phyloP scores from a whole-genome alignment of 2,329 filamentous ascomycete genomes.

The Podosphaera fusca region DNA sequence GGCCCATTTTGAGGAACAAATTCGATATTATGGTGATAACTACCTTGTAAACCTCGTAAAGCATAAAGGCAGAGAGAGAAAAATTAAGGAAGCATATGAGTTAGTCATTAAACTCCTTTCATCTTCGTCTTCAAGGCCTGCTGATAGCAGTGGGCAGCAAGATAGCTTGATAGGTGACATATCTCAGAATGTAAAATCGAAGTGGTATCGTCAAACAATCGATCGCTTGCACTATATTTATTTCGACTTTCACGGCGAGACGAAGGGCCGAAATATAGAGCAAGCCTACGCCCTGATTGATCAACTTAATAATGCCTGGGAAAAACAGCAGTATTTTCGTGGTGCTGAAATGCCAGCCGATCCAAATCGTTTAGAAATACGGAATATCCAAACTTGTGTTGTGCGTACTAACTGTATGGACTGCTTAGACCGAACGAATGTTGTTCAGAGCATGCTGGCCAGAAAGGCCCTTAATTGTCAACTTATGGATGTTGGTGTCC shows the following conservation, averaged over 20 bases:
- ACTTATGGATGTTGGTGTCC: slow-evolving; percentile 61
- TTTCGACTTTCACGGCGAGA: slow-evolving; percentile 97
- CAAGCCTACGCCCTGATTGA: slow-evolving; percentile 73
- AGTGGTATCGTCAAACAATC: slow-evolving; percentile 35
- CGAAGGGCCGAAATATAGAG: slow-evolving; percentile 84
- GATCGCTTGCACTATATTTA: slow-evolving; percentile 89
- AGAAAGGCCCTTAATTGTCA: slow-evolving; percentile 75
- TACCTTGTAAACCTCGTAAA: slow-evolving; percentile 96
- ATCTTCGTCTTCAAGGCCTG: slow-evolving; percentile 42
- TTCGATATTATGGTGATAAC: slow-evolving; percentile 82
- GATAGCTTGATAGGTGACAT: slow-evolving; percentile 53
- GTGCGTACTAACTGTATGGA: slow-evolving; percentile 99
- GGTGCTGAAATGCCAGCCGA: slow-evolving; percentile 65
- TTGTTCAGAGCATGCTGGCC: slow-evolving; percentile 91
- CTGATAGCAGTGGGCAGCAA: slow-evolving; percentile 35
- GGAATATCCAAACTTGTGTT: slow-evolving; percentile 64
- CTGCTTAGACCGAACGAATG: slow-evolving; percentile 90
- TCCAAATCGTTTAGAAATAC: slow-evolving; percentile 53
- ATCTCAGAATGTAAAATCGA: slow-evolving; percentile 52
- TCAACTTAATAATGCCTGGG: slow-evolving; percentile 51
- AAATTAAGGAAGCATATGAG: slow-evolving; percentile 85
- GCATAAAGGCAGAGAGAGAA: slow-evolving; percentile 73
- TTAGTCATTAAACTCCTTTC: slow-evolving; percentile 61
- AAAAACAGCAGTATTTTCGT: slow-evolving; percentile 75
- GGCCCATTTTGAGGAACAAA: slow-evolving; percentile 84